These are phyloP conservation scores for Obba rivulosa DNA, from an alignment of 768 basidiomycete species.

Conservation along the genomic window DNA sequence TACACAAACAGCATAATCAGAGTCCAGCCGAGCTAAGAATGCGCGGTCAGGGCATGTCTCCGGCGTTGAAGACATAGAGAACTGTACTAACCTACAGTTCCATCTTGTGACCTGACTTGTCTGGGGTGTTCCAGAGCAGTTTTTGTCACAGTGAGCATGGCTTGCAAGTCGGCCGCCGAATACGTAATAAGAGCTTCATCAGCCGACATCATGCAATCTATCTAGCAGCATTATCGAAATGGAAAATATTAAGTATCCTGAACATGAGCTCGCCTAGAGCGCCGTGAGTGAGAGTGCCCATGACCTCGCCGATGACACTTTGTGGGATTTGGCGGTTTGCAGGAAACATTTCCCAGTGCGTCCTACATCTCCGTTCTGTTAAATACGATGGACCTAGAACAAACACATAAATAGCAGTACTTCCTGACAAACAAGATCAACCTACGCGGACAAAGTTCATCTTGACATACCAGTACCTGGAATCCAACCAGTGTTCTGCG, in stretches of 20 bases:
- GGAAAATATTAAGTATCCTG: not conserved
- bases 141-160: conserved; percentile 10
- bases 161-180: conserved; percentile 7
- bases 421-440: not conserved
- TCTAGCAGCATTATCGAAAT: not conserved
- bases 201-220: conserved; percentile 11
- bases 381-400: not conserved
- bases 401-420: not conserved
- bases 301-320: conserved; percentile 22
- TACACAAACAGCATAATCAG: conserved; percentile 3
- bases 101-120: no score
- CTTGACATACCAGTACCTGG: conserved; percentile 19
- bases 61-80: no score
- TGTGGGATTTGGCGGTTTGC: conserved; percentile 1
- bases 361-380: conserved; percentile 13
- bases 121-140: conserved; percentile 4
- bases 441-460: conserved; percentile 1
- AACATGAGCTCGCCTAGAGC: conserved; percentile 34
- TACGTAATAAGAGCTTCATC: conserved; percentile 9
- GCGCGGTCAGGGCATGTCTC: no score
- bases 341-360: conserved; percentile 24
- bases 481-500: conserved; percentile 15
- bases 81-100: no score
- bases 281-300: conserved; percentile 31
- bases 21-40: not conserved